Base-by-base conservation (phyloP, 345 rosid genomes). In the Hibiscus mutabilis region DNA sequence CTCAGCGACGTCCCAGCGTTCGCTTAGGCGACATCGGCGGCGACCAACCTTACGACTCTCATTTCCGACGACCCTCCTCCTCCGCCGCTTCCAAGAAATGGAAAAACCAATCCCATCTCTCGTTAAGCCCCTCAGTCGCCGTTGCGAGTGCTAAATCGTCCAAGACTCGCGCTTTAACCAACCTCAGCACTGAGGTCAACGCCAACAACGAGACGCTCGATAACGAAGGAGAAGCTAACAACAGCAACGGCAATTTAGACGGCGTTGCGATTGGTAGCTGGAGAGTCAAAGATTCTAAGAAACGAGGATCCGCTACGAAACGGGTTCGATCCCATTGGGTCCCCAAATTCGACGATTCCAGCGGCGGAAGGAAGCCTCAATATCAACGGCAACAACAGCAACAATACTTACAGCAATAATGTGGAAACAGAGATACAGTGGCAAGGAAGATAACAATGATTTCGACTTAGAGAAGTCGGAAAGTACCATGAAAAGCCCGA, bases 1-100 rank as follows among this genome's bases (percentile, higher is more conserved):
- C 97, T 19, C 85, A 85, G 81, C 73, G 97, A 61, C 80, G 97
- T 69, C 97, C 98, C n/a, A 92, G 98, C 75, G 98, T 92, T 44
- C 83, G 97, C 37, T 77, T 92, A 49, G 97, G 98, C 10, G 98
- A 92, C 21, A 89, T 90, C 71, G 96, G 96, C 58, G 97, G 94
- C 11, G 89, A 88, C 75, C 89, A 82, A 74, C 73, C 85, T 52
- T 84, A 82, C 78, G 95, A 90, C 44, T 73, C 84, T 57, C 84
- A 80, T 15, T 58, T 59, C n/a, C 84, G 91, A 53, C 73, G 89
- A 69, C 58, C 81, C 64, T 69, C 73, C 24, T 49, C 63, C 12
- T 37, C 73, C 46, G 55, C 13, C 19, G 31, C 53, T 33, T 31
- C 56, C 74, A 85, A 75, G 58, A 84, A 74, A 9, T 78, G 78